Evolutionary conservation across 192 early-diverging fungal species (phyloP).

Genomic region (Umbelopsis ramanniana): DNA sequence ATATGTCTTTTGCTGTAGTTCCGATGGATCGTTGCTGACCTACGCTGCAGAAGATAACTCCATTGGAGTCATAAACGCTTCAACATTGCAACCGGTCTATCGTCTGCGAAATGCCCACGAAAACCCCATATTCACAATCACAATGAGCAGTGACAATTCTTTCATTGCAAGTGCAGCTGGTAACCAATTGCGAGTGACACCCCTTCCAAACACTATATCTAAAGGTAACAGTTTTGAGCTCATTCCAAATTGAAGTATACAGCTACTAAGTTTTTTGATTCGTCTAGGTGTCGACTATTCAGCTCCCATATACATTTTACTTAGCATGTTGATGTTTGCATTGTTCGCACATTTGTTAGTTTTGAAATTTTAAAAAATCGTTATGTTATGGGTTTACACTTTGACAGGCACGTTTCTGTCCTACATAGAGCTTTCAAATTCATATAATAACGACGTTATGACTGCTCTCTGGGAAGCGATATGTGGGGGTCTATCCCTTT

Average conservation of each 20-base stretch:
- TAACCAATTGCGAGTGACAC: constrained; percentile 6
- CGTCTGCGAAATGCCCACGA: neutral
- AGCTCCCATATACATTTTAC: constrained; percentile 10
- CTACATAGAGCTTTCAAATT: too few species aligned
- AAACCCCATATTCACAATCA: neutral
- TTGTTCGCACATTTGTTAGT: constrained; percentile 8
- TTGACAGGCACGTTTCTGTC: too few species aligned
- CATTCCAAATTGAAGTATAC: neutral
- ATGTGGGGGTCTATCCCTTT: too few species aligned
- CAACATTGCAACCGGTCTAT: constrained; percentile 9
- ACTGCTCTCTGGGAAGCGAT: too few species aligned
- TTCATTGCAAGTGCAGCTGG: constrained; percentile 10
- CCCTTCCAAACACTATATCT: neutral
- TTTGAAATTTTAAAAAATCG: neutral
- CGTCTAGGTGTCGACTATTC: neutral
- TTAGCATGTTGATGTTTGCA: constrained; percentile 19
- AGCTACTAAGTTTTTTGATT: neutral
- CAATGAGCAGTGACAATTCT: neutral
- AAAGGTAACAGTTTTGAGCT: neutral
- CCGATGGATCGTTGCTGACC: neutral
- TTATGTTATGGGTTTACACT: too few species aligned
- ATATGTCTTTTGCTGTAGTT: neutral
- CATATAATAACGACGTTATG: too few species aligned
- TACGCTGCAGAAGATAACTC: constrained; percentile 1
- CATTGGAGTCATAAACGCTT: neutral